Evolutionary conservation across 2,329 filamentous ascomycete genomes (phyloP), one percentile per base, ranked within the genome.

Genomic region (Drechslerella coelobrocha): DNA sequence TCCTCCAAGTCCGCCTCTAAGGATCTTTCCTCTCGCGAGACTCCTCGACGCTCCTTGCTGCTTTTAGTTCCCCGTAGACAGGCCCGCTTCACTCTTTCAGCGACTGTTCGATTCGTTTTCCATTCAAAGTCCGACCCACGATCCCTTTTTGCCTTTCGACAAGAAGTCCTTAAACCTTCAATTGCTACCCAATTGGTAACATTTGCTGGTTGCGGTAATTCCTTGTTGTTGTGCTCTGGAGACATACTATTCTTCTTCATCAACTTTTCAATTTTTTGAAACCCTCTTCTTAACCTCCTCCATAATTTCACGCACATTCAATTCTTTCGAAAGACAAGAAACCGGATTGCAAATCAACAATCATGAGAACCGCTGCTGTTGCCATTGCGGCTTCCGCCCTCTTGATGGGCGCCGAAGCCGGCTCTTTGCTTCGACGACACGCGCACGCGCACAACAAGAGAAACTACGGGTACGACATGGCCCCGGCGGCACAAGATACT

Each of bases 31-130:
- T 26, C 54, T 48, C 59, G 59, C 59, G 59, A 63, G 57, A 59
- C 59, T 47, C 48, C 43, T 71, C 59, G 66, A 71, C 66, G 66
- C 66, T 71, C 66, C 29, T 71, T 71, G 52, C 66, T 71, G 66
- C 66, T 71, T 71, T 71, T 63, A 55, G 47, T 52, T 62, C 59
- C 52, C 39, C 59, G 59, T 61, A 69, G 63, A 69, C 59, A 63
- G 47, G 54, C 48, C 65, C 43, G 66, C 66, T 71, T 71, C 66
- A 71, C 66, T 71, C 66, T 39, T 71, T 71, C 59, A 71, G 66
- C 66, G 66, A 59, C 59, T 71, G 65, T 59, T 71, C 65, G 27
- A 63, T 68, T 68, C 63, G 34, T 43, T 60, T 52, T 12, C 21
- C 47, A 50, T 61, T 34, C 41, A 14, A 59, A 57, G 26, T 56